Evolutionary conservation across 257 asterid genomes (phyloP).

Genomic region (Anisodus tanguticus): DNA sequence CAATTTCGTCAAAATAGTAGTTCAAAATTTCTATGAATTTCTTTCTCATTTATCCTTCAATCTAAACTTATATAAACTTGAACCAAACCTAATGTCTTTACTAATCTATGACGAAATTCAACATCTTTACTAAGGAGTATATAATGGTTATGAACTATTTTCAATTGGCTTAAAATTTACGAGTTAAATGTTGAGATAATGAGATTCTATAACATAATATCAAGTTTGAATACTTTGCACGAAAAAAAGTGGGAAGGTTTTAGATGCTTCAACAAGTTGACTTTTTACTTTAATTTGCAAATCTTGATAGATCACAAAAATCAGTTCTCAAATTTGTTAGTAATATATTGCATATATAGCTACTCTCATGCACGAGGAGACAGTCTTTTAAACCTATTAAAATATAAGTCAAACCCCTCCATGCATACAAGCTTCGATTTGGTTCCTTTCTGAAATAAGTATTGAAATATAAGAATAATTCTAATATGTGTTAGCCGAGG

Average conservation of each 20-base stretch:
- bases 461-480: not conserved
- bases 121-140: not conserved
- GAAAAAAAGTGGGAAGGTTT: not conserved
- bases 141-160: not conserved
- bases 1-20: no score
- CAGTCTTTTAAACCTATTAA: not conserved
- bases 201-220: not conserved
- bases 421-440: conserved; percentile 23
- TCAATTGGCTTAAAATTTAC: not conserved
- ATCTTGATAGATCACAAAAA: not conserved
- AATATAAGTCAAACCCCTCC: not conserved
- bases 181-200: not conserved
- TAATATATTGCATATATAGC: conserved; percentile 6
- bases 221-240: not conserved
- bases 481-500: no score
- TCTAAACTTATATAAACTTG: not conserved
- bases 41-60: no score
- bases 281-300: not conserved
- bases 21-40: no score
- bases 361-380: not conserved
- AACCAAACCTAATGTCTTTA: no score
- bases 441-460: not conserved
- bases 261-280: conserved; percentile 17
- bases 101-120: not conserved
- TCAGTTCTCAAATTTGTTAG: not conserved